Conservation (phyloP, 2,329 filamentous ascomycete genomes). For the Blumeriella jaapii region DNA sequence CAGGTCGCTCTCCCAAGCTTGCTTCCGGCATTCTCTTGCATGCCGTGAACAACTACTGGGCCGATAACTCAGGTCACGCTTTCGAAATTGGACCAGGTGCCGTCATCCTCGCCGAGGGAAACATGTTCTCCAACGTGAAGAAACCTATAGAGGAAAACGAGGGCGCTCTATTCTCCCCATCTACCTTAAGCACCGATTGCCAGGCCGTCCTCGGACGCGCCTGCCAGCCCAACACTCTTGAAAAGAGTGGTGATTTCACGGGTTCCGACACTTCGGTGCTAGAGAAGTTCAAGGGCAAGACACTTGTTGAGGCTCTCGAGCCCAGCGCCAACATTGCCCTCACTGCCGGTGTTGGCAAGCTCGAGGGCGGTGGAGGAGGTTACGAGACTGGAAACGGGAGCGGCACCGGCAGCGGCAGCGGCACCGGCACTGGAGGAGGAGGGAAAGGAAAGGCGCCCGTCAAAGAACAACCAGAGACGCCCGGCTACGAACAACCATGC, state of each 20-base stretch:
- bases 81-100: conserved; percentile 30
- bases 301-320: conserved; percentile 21
- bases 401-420: no score
- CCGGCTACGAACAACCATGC: no score
- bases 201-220: conserved; percentile 9
- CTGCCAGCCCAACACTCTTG: conserved; percentile 15
- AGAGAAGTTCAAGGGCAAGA: conserved; percentile 24
- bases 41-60: conserved; percentile 34
- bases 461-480: no score
- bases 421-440: no score
- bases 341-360: no score
- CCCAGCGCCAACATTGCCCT: conserved; percentile 24
- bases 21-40: conserved; percentile 30
- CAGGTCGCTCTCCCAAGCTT: conserved; percentile 34
- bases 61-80: conserved; percentile 31
- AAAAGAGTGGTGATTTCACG: conserved; percentile 22
- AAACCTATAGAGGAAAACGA: conserved; percentile 21
- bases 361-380: no score
- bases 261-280: conserved; percentile 25
- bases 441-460: no score
- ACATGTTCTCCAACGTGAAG: conserved; percentile 33
- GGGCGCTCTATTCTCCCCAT: conserved; percentile 16
- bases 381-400: no score
- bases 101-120: conserved; percentile 33
- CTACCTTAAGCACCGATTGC: conserved; percentile 14